Base-by-base conservation (phyloP, 2,329 filamentous ascomycete genomes). In the Beauveria sp. region DNA sequence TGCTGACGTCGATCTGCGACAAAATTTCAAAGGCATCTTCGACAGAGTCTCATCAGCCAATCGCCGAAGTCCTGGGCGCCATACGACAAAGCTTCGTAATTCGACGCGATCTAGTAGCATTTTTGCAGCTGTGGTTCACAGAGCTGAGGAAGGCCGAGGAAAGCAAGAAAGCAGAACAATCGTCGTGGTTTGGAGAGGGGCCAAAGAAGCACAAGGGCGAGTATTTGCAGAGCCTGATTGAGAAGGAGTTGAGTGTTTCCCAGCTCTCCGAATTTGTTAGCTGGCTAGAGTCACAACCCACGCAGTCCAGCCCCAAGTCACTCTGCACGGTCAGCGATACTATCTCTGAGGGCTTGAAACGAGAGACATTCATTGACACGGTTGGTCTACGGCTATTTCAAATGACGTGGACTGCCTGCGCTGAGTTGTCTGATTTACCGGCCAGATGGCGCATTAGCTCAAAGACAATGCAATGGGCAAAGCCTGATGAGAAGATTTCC, bases 71-170 rank as follows among this genome's bases (percentile, higher is more conserved):
- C 5, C 70, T 82, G 3, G 70, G 72, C 3, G 70, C 76, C 1
- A 73, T 82, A 22, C 74, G 76, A 2, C 69, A 75, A 56, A 78
- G 79, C 0, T 80, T 77, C 63, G 75, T 74, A 8, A 76, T 71
- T 5, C 74, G 72, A 12, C 76, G 79, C 57, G 76, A 77, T 60
- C 67, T 82, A 14, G 68, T 77, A 0, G 71, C 73, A 5, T 83
- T 82, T 61, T 62, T 82, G 62, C 74, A 73, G 53, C 67, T 77
- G 2, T 83, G 80, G 80, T 78, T 73, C 53, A 66, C 71, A 47
- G 74, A 79, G 61, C 70, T 81, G 2, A 72, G 70, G 43, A 67
- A 72, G 16, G 67, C 70, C 18, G 72, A 76, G 60, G 66, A 69
- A 50, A 65, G 68, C 43, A 67, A 71, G 20, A 61, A 64, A 18